Evolutionary conservation across 306 rosid genomes (phyloP), one percentile per base, ranked within the genome.

Genomic region (Lathyrus aphaca): DNA sequence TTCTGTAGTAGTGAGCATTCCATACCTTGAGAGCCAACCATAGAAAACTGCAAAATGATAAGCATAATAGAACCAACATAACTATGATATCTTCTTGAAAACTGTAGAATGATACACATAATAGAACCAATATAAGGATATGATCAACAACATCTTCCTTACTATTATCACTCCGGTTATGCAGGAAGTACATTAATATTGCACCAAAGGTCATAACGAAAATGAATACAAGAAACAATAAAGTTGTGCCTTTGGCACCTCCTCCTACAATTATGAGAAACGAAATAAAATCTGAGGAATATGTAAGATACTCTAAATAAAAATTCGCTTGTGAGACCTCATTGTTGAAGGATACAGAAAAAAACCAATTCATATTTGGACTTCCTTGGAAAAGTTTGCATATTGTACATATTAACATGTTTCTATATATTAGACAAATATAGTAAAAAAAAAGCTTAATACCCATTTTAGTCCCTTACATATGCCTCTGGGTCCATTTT

Each of bases 201-300:
- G 81, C 82, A 62, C 99, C 99, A 60, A 94, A 73, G 50, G 88
- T 80, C 92, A 88, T 83, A 50, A 79, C 76, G 70, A 82, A 75
- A 76, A 94, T 96, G 77, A 94, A 94, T 64, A 94, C 91, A 57
- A 78, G 37, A 77, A 86, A 94, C 82, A 94, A 72, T 55, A 87
- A 53, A 49, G 91, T 90, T 65, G 96, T 80, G 75, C 89, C 79
- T 5, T 75, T 82, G 65, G 83, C 78, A 68, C 71, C 78, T 68
- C 95, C 96, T 32, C 66, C 98, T 93, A 86, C 76, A 59, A 64
- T 68, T 51, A 79, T 60, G 21, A 51, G 68, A 76, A 38, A 49
- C 45, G 60, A 70, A 71, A 69, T 55, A 66, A 60, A 77, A 42
- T 67, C 43, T 37, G 30, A 66, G 10, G 57, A 62, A 57, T 77